phyloP scores from a whole-genome alignment of 2,329 filamentous ascomycete genomes.

The Clathrospora elynae region DNA sequence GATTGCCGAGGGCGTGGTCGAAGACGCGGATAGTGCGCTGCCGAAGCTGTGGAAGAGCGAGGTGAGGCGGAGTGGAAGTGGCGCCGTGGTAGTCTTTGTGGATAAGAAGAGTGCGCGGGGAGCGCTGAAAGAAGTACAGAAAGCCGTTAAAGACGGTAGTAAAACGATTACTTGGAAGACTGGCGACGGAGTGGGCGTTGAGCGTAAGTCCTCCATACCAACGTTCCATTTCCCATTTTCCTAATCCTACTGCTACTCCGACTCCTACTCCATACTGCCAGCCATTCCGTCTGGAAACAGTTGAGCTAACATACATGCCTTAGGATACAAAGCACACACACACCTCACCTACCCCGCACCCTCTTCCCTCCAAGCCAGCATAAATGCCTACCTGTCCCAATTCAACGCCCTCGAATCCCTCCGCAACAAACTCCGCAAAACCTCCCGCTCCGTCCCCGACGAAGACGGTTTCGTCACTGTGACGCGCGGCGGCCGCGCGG shows the following conservation, averaged over 20 bases:
- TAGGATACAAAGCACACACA: slow-evolving; percentile 68
- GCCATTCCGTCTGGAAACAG: background rate
- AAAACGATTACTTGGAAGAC: slow-evolving; percentile 73
- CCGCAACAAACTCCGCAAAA: slow-evolving; percentile 64
- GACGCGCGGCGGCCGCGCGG: slow-evolving; percentile 70
- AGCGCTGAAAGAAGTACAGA: slow-evolving; percentile 75
- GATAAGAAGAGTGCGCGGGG: slow-evolving; percentile 78
- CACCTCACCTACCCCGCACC: slow-evolving; percentile 72
- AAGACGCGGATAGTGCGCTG: slow-evolving; percentile 65
- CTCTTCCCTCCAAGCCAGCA: slow-evolving; percentile 68
- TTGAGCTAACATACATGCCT: slow-evolving; percentile 31
- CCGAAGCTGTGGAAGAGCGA: slow-evolving; percentile 75
- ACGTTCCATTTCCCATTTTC: background rate
- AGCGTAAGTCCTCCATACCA: slow-evolving; percentile 51
- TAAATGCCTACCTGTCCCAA: slow-evolving; percentile 85
- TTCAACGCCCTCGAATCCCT: slow-evolving; percentile 72
- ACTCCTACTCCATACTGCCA: background rate
- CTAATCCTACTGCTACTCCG: slow-evolving; percentile 19
- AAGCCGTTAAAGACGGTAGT: slow-evolving; percentile 61
- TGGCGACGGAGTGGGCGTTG: slow-evolving; percentile 53
- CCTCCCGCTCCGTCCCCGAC: slow-evolving; percentile 78
- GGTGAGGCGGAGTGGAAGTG: slow-evolving; percentile 74
- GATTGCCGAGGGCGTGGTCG: slow-evolving; percentile 49
- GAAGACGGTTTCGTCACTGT: slow-evolving; percentile 97
- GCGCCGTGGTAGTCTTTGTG: slow-evolving; percentile 81